Percentiles rank a stretch among this genome's conserved stretches.
These are phyloP conservation scores for Aspergillus caelatus DNA, from an alignment of 2,329 filamentous ascomycete genomes.

Conservation along the genomic window DNA sequence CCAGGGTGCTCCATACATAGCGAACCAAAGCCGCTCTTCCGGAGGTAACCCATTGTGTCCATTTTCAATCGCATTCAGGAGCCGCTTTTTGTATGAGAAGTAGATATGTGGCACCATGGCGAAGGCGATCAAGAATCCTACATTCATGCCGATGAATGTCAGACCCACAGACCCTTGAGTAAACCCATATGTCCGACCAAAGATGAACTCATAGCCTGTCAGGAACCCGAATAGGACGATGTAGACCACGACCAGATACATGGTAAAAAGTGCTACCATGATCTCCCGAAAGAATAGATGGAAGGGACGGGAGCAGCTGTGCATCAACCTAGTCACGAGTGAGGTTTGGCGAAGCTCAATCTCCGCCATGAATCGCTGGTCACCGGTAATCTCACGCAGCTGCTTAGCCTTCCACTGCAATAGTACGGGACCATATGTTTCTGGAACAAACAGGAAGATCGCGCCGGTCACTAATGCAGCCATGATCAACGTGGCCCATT, in stretches of 20 bases:
- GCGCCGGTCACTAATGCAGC: constrained; percentile 36
- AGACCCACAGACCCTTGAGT: constrained; percentile 50
- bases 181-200: constrained; percentile 51
- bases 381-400: constrained; percentile 44
- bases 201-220: constrained; percentile 55
- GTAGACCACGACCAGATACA: constrained; percentile 34
- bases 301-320: constrained; percentile 52
- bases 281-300: constrained; percentile 51
- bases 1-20: constrained; percentile 53
- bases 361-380: constrained; percentile 51
- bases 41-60: constrained; percentile 49
- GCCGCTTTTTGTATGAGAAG: constrained; percentile 30
- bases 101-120: constrained; percentile 49
- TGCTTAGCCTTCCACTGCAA: constrained; percentile 50
- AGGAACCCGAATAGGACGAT: constrained; percentile 37
- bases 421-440: constrained; percentile 54
- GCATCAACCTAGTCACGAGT: constrained; percentile 42
- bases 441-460: constrained; percentile 51
- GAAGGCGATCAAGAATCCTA: constrained; percentile 43
- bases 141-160: constrained; percentile 52
- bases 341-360: constrained; percentile 48
- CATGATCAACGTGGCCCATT: constrained; percentile 49
- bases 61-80: constrained; percentile 26
- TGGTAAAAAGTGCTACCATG: constrained; percentile 31
- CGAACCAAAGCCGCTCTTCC: constrained; percentile 58